Evolutionary conservation across 352 stramenopile genomes (phyloP).

Genomic region (Phytopythium chamaehyphon): DNA sequence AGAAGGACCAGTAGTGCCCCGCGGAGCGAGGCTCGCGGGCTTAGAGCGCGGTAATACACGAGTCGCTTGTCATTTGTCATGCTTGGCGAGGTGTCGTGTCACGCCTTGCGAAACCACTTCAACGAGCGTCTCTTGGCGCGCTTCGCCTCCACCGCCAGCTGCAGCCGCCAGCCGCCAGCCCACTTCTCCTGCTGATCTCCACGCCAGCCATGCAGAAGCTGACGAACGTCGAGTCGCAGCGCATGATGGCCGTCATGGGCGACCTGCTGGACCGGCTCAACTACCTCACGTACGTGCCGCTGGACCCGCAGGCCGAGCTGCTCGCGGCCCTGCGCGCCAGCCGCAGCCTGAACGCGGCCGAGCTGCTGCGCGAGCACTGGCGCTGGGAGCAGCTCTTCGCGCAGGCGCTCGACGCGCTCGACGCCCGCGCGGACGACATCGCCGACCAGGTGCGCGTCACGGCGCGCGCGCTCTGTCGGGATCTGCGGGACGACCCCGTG

Average conservation of each 20-base stretch:
- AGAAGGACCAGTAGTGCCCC: constrained; percentile 36
- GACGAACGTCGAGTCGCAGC: constrained; percentile 86
- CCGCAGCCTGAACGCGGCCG: constrained; percentile 49
- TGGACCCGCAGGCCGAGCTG: constrained; percentile 51
- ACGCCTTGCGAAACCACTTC: too few relatives aligned
- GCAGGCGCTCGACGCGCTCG: constrained; percentile 54
- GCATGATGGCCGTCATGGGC: constrained; percentile 85
- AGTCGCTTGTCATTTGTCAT: too few relatives aligned
- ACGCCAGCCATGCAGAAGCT: constrained; percentile 87
- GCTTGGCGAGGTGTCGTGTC: too few relatives aligned
- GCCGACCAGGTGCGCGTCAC: constrained; percentile 71
- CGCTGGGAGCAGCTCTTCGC: constrained; percentile 72
- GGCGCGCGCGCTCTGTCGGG: constrained; percentile 57
- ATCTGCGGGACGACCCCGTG: constrained; percentile 69
- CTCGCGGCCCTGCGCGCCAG: constrained; percentile 56
- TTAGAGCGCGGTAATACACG: too few relatives aligned
- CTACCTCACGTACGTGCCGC: constrained; percentile 81
- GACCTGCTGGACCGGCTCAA: constrained; percentile 82
- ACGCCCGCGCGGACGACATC: constrained; percentile 62
- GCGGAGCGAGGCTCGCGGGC: neutral
- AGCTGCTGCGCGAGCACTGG: constrained; percentile 71
- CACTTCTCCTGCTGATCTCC: too few relatives aligned
- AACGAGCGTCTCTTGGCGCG: too few relatives aligned
- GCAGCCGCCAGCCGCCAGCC: too few relatives aligned
- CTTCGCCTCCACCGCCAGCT: too few relatives aligned